phyloP scores from a whole-genome alignment of 208 protist species.

The Trichomonas gallinae region DNA sequence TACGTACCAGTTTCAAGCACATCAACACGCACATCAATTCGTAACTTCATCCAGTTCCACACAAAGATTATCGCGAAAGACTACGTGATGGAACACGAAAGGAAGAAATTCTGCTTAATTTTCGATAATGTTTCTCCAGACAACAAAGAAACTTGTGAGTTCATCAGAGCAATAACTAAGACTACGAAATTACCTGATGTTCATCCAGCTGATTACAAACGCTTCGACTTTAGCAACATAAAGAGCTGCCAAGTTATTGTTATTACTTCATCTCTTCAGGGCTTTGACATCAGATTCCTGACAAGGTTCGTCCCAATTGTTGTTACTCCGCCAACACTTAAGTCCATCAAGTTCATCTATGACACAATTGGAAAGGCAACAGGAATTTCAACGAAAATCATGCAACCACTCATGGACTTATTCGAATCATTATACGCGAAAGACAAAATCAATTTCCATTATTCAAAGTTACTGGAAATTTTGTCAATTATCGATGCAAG shows the following conservation, averaged over 20 bases:
- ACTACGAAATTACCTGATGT: background rate
- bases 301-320: background rate
- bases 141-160: background rate
- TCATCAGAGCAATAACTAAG: background rate
- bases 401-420: background rate
- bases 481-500: background rate
- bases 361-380: background rate
- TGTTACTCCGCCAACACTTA: background rate
- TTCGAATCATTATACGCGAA: background rate
- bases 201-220: background rate
- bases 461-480: background rate
- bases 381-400: background rate
- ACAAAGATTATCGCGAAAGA: background rate
- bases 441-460: background rate
- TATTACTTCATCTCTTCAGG: background rate
- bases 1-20: background rate
- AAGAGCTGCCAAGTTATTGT: background rate
- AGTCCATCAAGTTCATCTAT: background rate
- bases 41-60: background rate
- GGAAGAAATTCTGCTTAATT: background rate
- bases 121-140: background rate
- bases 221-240: background rate
- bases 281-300: background rate
- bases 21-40: background rate
- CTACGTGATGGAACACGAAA: background rate